Conservation (phyloP, 345 rosid species). For the Gynandropsis gynandra region DNA sequence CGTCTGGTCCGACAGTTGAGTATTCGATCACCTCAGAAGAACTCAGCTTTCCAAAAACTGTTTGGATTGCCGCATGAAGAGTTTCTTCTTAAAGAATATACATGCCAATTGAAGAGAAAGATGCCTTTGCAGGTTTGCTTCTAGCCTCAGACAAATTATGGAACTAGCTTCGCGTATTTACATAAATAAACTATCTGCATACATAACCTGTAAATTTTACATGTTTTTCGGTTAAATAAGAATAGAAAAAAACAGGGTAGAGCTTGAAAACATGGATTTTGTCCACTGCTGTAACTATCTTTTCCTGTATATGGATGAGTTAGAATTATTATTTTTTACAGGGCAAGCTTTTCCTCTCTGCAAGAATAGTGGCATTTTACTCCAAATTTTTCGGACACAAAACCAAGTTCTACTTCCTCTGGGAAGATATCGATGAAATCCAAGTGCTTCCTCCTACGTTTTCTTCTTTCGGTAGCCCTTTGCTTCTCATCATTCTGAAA, state of each 20-base stretch:
- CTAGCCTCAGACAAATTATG: neutral
- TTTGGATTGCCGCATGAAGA: constrained; percentile 86
- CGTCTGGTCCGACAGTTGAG: constrained; percentile 47
- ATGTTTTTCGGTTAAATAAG: neutral
- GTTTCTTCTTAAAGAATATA: constrained; percentile 69
- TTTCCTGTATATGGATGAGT: too few relatives aligned
- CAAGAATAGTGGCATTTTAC: constrained; percentile 82
- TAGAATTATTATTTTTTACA: constrained; percentile 18
- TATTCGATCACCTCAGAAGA: constrained; percentile 69
- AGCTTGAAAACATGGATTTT: neutral
- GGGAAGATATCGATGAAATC: constrained; percentile 84
- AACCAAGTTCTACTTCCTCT: constrained; percentile 70
- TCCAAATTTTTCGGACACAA: constrained; percentile 83
- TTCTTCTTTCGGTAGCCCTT: constrained; percentile 68
- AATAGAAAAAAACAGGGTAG: neutral
- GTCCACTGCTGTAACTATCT: too few relatives aligned
- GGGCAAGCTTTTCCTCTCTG: constrained; percentile 83
- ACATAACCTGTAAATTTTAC: neutral
- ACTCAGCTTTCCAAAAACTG: constrained; percentile 67
- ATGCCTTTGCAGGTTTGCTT: constrained; percentile 69
- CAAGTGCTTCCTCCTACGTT: constrained; percentile 67
- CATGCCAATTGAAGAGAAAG: constrained; percentile 75
- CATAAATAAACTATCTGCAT: neutral
- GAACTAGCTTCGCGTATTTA: neutral
- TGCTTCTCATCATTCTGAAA: constrained; percentile 47